Base-by-base conservation (phyloP, 306 rosid species). In the Fragaria ananassa region DNA sequence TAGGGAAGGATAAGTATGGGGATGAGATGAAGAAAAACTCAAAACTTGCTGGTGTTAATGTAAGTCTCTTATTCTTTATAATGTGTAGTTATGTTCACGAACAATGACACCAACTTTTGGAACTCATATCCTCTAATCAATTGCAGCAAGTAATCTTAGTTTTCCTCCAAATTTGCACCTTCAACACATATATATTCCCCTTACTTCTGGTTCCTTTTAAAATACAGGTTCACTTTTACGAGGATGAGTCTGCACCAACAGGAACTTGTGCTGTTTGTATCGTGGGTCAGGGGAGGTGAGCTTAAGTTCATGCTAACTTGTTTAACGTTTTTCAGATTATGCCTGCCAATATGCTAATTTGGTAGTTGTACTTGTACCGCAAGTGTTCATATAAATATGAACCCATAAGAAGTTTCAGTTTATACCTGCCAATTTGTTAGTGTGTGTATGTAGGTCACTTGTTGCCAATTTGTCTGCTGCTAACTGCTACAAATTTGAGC, bases 391-490 rank as follows among this genome's bases (percentile, higher is more conserved):
- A 21, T 12, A 35, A 25, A 5, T 27, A 12, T 19, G 9, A 4
- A 53, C 35, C 21, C 56, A 50, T 39, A 13, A 31, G 42, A 27
- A 56, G 37, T 54, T 69, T 25, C 65, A 10, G 17, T 11, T 10
- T 12, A 25, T 4, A 5, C 65, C 35, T 58, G 35, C 65, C 65
- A 25, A 58, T 58, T 25, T 10, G 56, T 18, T 51, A 70, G 3
- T 57, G 35, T 25, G 64, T 58, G 10, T 3, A 8, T 57, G 7
- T 69, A 92, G 98, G 91, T 92, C 98, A 18, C 98, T 95, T 76
- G 37, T 95, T 85, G 98, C 97, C 64, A 92, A 95, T 80, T 86
- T 95, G 84, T 84, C 98, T 2, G 98, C 98, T 74, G 97, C 97
- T 49, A 95, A 92, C 86, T 92, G 98, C 85, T 90, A 95, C 82